Base-by-base conservation (phyloP, 2,329 filamentous ascomycete species). In the Sporothrix brasiliensis region DNA sequence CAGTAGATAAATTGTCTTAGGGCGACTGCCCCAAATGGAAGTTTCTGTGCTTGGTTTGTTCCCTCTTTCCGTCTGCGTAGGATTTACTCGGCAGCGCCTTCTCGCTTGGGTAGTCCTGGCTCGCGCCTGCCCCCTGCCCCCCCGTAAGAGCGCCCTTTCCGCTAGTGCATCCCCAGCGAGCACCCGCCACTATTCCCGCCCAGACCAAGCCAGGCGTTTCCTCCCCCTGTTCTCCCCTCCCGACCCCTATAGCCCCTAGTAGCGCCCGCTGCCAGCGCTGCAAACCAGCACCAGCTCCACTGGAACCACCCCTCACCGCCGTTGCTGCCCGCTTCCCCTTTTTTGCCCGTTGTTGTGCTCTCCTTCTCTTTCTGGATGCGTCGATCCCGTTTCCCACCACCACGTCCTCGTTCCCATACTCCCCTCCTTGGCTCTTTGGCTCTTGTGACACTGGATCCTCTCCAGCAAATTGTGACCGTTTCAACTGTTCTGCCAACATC, bases 271-370 rank as follows among this genome's bases (percentile, higher is more conserved):
- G 67, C 41, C 54, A 27, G 30, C 41, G 53, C n/a, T 16, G 34
- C 34, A 27, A 24, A 34, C n/a, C 58, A 34, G 21, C 58, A 34
- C 16, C 19, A 65, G 44, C 52, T 49, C 27, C 34, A 44, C 41
- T n/a, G 47, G 6, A 49, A 49, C 24, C 65, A 66, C 70, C 70
- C 70, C 70, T 71, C 70, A 71, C 70, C 70, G 70, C 70, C 60
- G 67, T 27, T 63, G 58, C 58, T 65, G 58, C 65, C 49, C 66
- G 54, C 24, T 44, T 24, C 49, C 44, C 56, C 54, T 69, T 60
- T 69, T 61, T n/a, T 19, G 47, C 30, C 19, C 10, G 41, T 41
- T 21, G 65, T 13, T 34, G 30, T 19, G 34, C 50, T 41, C 49
- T 54, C 65, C 24, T n/a, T 27, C 44, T 10, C 39, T 14, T 52